Evolutionary conservation across 192 early-diverging fungal species (phyloP).

Genomic region (Rhizophagus sp.): DNA sequence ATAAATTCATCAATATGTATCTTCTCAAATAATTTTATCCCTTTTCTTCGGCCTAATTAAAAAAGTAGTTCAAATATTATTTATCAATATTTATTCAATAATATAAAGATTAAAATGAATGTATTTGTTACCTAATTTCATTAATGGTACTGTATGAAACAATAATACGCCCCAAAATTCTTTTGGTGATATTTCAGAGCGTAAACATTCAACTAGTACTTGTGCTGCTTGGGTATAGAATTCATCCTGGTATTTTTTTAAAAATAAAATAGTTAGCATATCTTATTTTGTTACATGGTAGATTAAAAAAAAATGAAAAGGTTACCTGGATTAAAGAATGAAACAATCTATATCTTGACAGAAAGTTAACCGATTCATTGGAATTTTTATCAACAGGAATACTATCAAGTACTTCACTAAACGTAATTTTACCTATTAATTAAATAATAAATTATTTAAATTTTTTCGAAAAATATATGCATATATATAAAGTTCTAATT

Average conservation of each 20-base stretch:
- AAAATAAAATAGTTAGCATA: neutral
- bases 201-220: neutral
- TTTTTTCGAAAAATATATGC: neutral
- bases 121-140: neutral
- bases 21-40: neutral
- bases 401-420: constrained; percentile 3
- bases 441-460: neutral
- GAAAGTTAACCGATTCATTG: constrained; percentile 14
- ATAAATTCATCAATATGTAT: neutral
- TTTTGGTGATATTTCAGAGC: neutral
- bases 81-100: neutral
- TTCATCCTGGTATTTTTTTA: neutral
- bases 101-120: neutral
- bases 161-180: neutral
- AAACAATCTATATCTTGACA: constrained; percentile 14
- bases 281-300: neutral
- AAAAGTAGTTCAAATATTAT: neutral
- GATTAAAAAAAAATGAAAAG: neutral
- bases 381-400: constrained; percentile 14
- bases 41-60: neutral
- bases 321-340: constrained; percentile 15
- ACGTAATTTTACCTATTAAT: constrained; percentile 16
- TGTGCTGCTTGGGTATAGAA: neutral
- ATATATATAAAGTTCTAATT: neutral
- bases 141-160: neutral